These are phyloP conservation scores for Phytophthora macrochlamydospora DNA, from an alignment of 352 stramenopile genomes.

Conservation along the genomic window DNA sequence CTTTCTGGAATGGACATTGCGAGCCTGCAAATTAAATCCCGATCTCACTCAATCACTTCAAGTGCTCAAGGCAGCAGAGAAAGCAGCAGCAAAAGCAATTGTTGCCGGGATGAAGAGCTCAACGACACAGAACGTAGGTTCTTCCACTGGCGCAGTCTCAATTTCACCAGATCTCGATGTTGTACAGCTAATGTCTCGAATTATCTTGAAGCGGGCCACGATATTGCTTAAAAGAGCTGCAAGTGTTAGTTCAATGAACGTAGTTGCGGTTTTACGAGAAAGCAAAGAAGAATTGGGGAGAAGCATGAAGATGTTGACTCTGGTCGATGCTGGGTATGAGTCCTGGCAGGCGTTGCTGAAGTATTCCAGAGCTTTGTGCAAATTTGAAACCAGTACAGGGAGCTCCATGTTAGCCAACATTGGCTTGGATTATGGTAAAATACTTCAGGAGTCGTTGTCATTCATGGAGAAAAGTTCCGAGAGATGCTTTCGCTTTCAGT, in stretches of 20 bases:
- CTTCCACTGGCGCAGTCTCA: not conserved
- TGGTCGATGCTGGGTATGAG: slow-evolving; percentile 20
- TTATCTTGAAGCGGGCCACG: slow-evolving; percentile 40
- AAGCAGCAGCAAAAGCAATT: slow-evolving; percentile 19
- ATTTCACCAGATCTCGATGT: slow-evolving; percentile 22
- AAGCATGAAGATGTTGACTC: slow-evolving; percentile 17
- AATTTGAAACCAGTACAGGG: slow-evolving; percentile 4
- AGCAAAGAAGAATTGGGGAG: slow-evolving; percentile 24
- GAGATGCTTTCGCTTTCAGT: slow-evolving; percentile 4
- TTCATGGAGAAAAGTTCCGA: slow-evolving; percentile 13
- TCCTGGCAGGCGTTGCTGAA: slow-evolving; percentile 24
- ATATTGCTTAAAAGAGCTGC: slow-evolving; percentile 25
- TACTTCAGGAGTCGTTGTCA: slow-evolving; percentile 23
- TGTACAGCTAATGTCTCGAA: slow-evolving; percentile 32
- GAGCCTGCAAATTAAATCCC: slow-evolving; percentile 27
- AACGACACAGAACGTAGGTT: slow-evolving; percentile 4
- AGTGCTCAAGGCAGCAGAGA: slow-evolving; percentile 27
- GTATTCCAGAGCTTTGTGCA: slow-evolving; percentile 14
- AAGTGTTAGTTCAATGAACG: not conserved
- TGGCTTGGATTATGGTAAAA: slow-evolving; percentile 9
- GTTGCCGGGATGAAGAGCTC: slow-evolving; percentile 16
- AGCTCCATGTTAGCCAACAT: not conserved
- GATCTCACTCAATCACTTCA: slow-evolving; percentile 15
- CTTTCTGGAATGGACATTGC: slow-evolving; percentile 41
- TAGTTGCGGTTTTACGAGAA: slow-evolving; percentile 16